Base-by-base conservation (phyloP, 1,284 basidiomycete genomes). In the Microbotryum intermedium region DNA sequence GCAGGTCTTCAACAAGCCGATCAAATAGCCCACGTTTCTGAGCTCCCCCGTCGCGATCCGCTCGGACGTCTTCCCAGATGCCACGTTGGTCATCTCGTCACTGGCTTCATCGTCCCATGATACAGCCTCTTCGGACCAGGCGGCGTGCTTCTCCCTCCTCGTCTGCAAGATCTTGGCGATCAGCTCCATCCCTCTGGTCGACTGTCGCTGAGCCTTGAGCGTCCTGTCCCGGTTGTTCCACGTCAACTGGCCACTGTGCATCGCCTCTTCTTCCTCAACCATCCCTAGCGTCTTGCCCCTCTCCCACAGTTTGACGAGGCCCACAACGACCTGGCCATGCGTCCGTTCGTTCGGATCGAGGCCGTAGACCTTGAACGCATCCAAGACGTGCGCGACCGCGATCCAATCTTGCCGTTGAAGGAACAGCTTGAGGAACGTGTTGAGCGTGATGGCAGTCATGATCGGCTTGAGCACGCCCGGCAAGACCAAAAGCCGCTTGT, bases 261-360 rank as follows among this genome's bases (percentile, higher is more conserved):
- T 45, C 39, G 8, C 6, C 6, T 39, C 53, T 13, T 25, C 29
- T 2, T 29, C 43, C 18, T 43, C 44, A 13, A 46, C 3, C 34
- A 45, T 34, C 25, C 20, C 29, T 34, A 20, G 16, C 7, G 65
- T 23, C 29, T 55, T 55, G 20, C 61, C 64, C 23, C 51, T 54
- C 44, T 65, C 59, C 66, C 66, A 68, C 1, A 47, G 23, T 28
- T 46, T 55, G 13, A 66, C 59, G 45, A 68, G 48, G 6, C 64
- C 64, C 9, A 63, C n/a, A 13, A 68, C 64, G 46, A 68, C 66
- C 13, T 20, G 50, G 9, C 46, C 54, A 39, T 68, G 66, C 39
- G 66, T 68, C 20, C 20, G 39, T 21, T 54, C 45, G 51, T 50
- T 52, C 6, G 66, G 66, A 21, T 58, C 55, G 44, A 68, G 18